Conservation (phyloP, 2,329 filamentous ascomycete species). For the Talaromyces rugulosus region DNA sequence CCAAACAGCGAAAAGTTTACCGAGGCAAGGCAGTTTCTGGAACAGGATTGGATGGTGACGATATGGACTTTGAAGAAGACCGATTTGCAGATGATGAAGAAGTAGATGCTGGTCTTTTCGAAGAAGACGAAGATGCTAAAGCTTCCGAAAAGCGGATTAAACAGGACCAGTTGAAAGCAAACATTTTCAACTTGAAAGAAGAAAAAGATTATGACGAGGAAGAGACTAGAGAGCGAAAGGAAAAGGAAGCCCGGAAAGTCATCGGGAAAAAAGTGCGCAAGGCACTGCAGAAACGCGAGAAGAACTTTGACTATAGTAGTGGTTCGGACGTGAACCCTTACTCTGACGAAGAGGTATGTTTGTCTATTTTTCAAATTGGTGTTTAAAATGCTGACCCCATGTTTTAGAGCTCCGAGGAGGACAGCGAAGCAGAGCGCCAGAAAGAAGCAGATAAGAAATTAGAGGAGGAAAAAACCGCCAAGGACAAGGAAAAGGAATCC, state of each 20-base stretch:
- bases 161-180: slow-evolving; percentile 78
- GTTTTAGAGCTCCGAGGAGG: slow-evolving; percentile 50
- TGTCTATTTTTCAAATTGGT: slow-evolving; percentile 9
- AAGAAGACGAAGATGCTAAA: slow-evolving; percentile 77
- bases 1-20: slow-evolving; percentile 43
- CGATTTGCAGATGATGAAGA: slow-evolving; percentile 88
- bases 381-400: slow-evolving; percentile 10
- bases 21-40: slow-evolving; percentile 42
- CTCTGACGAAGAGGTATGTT: slow-evolving; percentile 48
- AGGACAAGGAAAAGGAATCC: slow-evolving; percentile 47
- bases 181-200: slow-evolving; percentile 74
- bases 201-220: slow-evolving; percentile 67
- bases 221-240: slow-evolving; percentile 58
- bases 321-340: slow-evolving; percentile 60
- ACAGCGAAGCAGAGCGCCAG: slow-evolving; percentile 61
- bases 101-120: slow-evolving; percentile 65
- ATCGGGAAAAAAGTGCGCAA: slow-evolving; percentile 76
- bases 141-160: slow-evolving; percentile 69
- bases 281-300: slow-evolving; percentile 76
- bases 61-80: slow-evolving; percentile 66
- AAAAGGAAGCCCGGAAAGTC: slow-evolving; percentile 64
- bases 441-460: slow-evolving; percentile 59
- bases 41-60: slow-evolving; percentile 56
- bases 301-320: slow-evolving; percentile 79
- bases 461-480: slow-evolving; percentile 52